Evolutionary conservation across 495 filamentous ascomycete species (phyloP), one percentile per base, ranked within the genome.

Genomic region (Arthonia radiata): DNA sequence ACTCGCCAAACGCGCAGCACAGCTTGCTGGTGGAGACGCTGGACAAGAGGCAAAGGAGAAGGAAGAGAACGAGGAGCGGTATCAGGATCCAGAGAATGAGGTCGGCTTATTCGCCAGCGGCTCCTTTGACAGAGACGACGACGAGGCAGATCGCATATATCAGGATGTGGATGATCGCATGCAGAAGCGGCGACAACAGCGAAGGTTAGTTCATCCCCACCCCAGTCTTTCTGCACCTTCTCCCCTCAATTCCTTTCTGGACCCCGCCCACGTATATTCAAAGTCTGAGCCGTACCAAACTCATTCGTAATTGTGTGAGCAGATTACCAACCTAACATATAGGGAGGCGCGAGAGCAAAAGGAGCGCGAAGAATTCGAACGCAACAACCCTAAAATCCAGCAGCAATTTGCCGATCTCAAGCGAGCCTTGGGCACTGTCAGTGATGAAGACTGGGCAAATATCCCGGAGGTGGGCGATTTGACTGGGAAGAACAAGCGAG

Each of bases 381-480:
- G 68, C 24, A 76, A 92, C 43, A 94, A 94, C 44, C 86, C 86
- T 3, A 99, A 94, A 49, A 94, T 99, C 28, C 80, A 91, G 50
- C 81, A 93, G 38, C 86, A 94, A 44, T 99, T 99, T 43, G 81
- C 81, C 44, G 89, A 92, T 37, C 56, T 93, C 24, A 99, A 94
- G 49, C 60, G 89, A 40, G 78, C 74, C 2, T 59, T 99, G 14
- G 74, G 72, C 18, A 71, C 68, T 10, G 70, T 99, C 26, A 78
- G 73, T 30, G 86, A 93, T 50, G 83, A 94, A 28, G 82, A 93
- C 34, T 99, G 86, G 86, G 81, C 81, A 23, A 82, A 69, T 33
- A 56, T 99, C 16, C 86, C 86, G 5, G 86, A 99, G 37, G 81
- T 91, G 19, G 86, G 86, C 31, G 86, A 99, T 47, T 61, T 94